Conservation (phyloP, 208 protist species). For the Trypanosoma grayi region DNA sequence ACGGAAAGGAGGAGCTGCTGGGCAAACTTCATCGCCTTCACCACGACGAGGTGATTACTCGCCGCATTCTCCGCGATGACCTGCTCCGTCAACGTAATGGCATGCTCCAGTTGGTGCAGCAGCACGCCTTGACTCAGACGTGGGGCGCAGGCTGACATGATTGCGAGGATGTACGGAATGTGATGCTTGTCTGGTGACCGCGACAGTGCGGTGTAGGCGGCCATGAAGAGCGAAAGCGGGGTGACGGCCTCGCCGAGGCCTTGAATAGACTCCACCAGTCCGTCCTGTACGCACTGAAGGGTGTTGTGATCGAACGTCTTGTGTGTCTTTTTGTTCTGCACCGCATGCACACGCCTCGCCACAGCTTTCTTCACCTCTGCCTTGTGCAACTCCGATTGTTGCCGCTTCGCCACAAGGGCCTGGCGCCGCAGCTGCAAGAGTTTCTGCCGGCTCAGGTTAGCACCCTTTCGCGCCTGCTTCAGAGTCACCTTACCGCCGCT, state of each 20-base stretch:
- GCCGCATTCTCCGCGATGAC: constrained; percentile 68
- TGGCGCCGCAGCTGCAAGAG: constrained; percentile 61
- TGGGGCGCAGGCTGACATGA: constrained; percentile 70
- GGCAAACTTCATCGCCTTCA: constrained; percentile 72
- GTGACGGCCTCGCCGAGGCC: constrained; percentile 56
- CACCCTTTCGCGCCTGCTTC: constrained; percentile 34
- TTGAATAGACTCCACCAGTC: constrained; percentile 64
- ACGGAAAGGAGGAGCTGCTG: constrained; percentile 63
- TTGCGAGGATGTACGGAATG: constrained; percentile 77
- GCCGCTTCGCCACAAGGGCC: constrained; percentile 49
- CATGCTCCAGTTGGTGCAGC: constrained; percentile 38
- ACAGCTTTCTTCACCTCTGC: constrained; percentile 33
- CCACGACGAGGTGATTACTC: constrained; percentile 55
- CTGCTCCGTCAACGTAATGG: constrained; percentile 60
- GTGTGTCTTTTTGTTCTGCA: constrained; percentile 71
- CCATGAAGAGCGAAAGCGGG: constrained; percentile 82
- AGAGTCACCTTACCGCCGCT: not conserved
- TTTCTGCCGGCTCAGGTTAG: constrained; percentile 78
- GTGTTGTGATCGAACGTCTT: constrained; percentile 65
- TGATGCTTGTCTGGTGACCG: constrained; percentile 68
- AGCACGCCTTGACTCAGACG: constrained; percentile 70
- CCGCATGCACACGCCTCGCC: constrained; percentile 44
- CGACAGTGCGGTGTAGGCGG: constrained; percentile 59
- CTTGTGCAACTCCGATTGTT: constrained; percentile 36
- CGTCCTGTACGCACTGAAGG: constrained; percentile 70